Conservation (phyloP, 202 grass and related monocot genomes). For the Eragrostis tef region DNA sequence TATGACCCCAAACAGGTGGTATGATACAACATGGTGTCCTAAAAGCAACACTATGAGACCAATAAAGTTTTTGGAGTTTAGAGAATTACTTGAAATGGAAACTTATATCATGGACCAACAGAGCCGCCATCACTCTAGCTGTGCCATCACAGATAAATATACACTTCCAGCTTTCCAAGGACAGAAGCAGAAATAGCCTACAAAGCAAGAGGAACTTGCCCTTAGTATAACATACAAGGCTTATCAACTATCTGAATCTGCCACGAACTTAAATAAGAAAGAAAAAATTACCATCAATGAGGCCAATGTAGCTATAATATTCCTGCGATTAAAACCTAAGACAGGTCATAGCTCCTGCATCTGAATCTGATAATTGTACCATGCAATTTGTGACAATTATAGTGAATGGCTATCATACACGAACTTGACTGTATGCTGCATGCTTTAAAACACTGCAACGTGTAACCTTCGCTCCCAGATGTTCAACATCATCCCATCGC, state of each 20-base stretch:
- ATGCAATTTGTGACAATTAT: neutral
- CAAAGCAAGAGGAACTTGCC: neutral
- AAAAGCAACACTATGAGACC: neutral
- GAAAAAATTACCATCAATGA: neutral
- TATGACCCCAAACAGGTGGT: neutral
- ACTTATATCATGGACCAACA: neutral
- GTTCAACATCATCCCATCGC: conserved; percentile 63
- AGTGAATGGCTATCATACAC: conserved; percentile 15
- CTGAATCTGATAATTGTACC: neutral
- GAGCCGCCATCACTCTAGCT: neutral
- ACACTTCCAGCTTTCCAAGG: neutral
- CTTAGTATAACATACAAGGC: neutral
- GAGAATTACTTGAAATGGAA: neutral
- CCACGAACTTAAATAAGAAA: neutral
- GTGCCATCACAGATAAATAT: neutral
- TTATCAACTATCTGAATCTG: neutral
- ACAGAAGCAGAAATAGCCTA: neutral
- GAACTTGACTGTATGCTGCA: conserved; percentile 56
- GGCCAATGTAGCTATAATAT: neutral
- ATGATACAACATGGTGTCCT: neutral
- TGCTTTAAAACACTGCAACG: conserved; percentile 43
- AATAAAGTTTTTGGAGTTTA: neutral
- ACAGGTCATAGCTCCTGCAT: neutral
- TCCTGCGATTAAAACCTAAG: neutral
- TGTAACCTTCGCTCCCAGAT: conserved; percentile 54